phyloP scores from a whole-genome alignment of 805 yeast genomes.

The Starmerella lactis-condensi region DNA sequence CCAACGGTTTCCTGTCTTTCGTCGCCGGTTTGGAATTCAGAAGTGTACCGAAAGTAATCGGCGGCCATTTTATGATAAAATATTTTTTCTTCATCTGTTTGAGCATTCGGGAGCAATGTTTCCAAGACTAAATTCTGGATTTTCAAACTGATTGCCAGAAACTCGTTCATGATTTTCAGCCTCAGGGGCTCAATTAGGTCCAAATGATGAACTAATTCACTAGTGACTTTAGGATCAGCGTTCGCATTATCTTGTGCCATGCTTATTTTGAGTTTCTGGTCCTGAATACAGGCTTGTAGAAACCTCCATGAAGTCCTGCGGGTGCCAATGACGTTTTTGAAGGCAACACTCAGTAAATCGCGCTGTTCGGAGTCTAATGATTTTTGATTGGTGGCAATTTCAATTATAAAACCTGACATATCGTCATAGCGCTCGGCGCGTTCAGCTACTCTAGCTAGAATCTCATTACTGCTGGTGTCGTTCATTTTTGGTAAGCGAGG shows the following conservation, averaged over 20 bases:
- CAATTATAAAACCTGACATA: conserved; percentile 97
- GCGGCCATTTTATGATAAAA: conserved; percentile 99
- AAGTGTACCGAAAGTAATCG: conserved; percentile 97
- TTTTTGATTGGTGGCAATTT: conserved; percentile 88
- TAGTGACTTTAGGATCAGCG: too few relatives aligned
- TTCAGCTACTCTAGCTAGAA: conserved; percentile 96
- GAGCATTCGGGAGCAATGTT: conserved; percentile 84
- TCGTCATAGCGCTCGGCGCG: conserved; percentile 99
- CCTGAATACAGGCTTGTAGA: conserved; percentile 65
- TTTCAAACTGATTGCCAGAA: conserved; percentile 84
- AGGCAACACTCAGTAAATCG: conserved; percentile 89
- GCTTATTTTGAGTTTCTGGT: conserved; percentile 85
- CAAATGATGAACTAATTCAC: conserved; percentile 39
- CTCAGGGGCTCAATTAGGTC: conserved; percentile 82
- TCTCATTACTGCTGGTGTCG: neutral
- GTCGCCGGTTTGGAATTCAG: conserved; percentile 85
- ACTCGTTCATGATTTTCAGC: conserved; percentile 81
- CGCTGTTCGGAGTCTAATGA: conserved; percentile 96
- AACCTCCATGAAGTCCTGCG: conserved; percentile 99
- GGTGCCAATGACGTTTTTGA: conserved; percentile 96
- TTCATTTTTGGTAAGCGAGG: neutral
- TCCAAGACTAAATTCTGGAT: conserved; percentile 71
- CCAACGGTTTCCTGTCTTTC: conserved; percentile 86
- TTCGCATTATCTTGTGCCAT: conserved; percentile 1
- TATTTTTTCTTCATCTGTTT: conserved; percentile 93